Evolutionary conservation across 1,284 basidiomycete genomes (phyloP).

Genomic region (Trichosporon faecale): DNA sequence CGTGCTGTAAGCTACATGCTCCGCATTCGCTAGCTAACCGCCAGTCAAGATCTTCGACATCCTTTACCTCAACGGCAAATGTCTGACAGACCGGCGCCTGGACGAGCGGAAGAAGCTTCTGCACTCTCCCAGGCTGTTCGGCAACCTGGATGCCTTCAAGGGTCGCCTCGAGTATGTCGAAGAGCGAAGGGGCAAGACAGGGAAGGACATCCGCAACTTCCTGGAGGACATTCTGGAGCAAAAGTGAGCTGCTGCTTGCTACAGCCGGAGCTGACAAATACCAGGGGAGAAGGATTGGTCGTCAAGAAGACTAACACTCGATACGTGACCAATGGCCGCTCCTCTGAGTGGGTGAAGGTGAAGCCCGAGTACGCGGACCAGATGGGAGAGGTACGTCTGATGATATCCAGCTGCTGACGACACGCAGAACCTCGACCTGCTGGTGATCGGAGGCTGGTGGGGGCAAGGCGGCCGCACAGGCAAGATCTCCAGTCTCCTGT

Average conservation of each 20-base stretch:
- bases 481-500: slow-evolving; percentile 52
- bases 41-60: slow-evolving; percentile 92
- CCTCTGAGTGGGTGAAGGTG: slow-evolving; percentile 88
- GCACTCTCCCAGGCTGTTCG: slow-evolving; percentile 38
- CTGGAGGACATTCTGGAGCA: slow-evolving; percentile 77
- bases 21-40: slow-evolving; percentile 7
- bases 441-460: slow-evolving; percentile 67
- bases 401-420: slow-evolving; percentile 10
- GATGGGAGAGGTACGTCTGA: slow-evolving; percentile 37
- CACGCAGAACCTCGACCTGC: slow-evolving; percentile 73
- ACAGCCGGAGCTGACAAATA: not conserved
- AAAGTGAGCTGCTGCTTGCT: slow-evolving; percentile 42
- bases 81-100: slow-evolving; percentile 49
- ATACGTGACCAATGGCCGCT: slow-evolving; percentile 79
- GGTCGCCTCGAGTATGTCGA: slow-evolving; percentile 75
- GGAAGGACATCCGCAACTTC: slow-evolving; percentile 70
- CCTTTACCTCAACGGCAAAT: slow-evolving; percentile 66
- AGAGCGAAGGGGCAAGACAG: slow-evolving; percentile 68
- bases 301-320: slow-evolving; percentile 76
- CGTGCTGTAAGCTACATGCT: slow-evolving; percentile 68
- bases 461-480: slow-evolving; percentile 53
- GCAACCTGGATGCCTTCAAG: slow-evolving; percentile 53
- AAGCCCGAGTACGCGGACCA: slow-evolving; percentile 73
- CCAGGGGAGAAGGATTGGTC: slow-evolving; percentile 82
- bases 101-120: slow-evolving; percentile 51